A percentile compares a stretch with the other conserved stretches of the same genome.
Evolutionary conservation across 73 alveolate genomes (phyloP).

Genomic region (Vitrella brassicaformis): DNA sequence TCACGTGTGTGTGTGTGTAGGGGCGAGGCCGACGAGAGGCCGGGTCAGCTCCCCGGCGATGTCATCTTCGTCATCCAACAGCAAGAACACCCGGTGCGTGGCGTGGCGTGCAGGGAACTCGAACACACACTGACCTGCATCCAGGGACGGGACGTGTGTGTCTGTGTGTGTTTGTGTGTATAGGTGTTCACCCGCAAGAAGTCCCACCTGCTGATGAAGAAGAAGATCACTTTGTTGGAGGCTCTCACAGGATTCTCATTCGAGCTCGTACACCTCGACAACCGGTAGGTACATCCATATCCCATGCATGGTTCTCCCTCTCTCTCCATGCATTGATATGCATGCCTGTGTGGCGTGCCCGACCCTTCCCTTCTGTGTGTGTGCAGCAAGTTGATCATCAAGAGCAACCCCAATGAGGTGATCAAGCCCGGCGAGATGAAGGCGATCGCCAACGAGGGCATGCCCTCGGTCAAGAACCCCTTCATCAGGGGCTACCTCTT

Average conservation of each 20-base stretch:
- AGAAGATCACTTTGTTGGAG: conserved; percentile 53
- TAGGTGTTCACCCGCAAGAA: conserved; percentile 55
- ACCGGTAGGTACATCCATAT: too few relatives aligned
- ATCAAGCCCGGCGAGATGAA: conserved; percentile 48
- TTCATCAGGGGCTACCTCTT: conserved; percentile 45
- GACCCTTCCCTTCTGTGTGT: too few relatives aligned
- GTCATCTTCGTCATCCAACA: conserved; percentile 49
- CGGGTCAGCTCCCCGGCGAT: conserved; percentile 57
- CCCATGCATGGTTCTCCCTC: too few relatives aligned
- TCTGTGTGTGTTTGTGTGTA: background rate
- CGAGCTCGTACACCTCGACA: conserved; percentile 55
- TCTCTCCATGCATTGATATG: background rate
- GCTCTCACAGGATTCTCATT: conserved; percentile 60
- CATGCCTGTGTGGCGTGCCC: background rate
- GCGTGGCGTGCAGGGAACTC: conserved; percentile 54
- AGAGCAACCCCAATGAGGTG: conserved; percentile 51
- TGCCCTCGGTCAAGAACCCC: conserved; percentile 60
- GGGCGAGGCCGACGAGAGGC: conserved; percentile 68
- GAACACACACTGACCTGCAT: background rate
- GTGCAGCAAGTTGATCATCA: too few relatives aligned
- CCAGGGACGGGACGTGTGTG: background rate
- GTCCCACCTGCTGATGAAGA: conserved; percentile 57
- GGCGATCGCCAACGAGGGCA: conserved; percentile 49
- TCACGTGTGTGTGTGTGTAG: too few relatives aligned
- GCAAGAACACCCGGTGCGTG: too few relatives aligned